Percentiles rank a stretch among this genome's conserved stretches.
phyloP scores from a whole-genome alignment of 192 early-diverging fungal genomes.

The Powellomyces hirtus region DNA sequence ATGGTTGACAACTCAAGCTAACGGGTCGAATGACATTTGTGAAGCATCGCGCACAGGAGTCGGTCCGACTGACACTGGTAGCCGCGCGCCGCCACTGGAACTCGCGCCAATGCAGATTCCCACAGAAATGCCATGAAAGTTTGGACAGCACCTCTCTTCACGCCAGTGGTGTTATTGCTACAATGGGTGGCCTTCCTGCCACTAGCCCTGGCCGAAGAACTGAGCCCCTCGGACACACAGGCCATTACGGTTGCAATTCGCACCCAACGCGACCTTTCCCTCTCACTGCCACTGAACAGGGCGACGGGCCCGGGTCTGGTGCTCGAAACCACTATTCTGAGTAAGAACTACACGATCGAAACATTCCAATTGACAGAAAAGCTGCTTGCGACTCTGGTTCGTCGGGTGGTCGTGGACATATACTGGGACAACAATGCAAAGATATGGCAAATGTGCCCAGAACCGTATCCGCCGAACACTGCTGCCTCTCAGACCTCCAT shows the following conservation, averaged over 20 bases:
- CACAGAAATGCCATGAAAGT: no score
- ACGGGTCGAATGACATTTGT: no score
- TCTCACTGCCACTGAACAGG: slow-evolving; percentile 13
- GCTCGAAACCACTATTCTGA: background rate
- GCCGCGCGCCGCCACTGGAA: no score
- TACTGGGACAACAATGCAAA: slow-evolving; percentile 19
- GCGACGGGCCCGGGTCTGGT: slow-evolving; percentile 7
- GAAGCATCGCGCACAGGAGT: no score
- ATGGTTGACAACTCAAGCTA: no score
- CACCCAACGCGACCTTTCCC: slow-evolving; percentile 16
- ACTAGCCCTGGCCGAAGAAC: background rate
- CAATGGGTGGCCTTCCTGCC: no score
- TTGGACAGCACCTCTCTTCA: no score
- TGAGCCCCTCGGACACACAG: slow-evolving; percentile 1
- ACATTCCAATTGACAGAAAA: background rate
- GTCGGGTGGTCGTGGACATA: slow-evolving; percentile 13
- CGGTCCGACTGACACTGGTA: no score
- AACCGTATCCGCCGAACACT: background rate
- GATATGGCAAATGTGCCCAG: slow-evolving; percentile 21
- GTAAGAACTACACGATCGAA: slow-evolving; percentile 4
- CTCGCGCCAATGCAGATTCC: no score
- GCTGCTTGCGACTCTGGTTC: background rate
- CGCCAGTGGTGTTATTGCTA: no score
- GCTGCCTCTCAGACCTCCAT: background rate
- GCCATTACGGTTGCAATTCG: slow-evolving; percentile 11